Conservation (phyloP, 78 protist genomes). For the Cyanophora paradoxa region DNA sequence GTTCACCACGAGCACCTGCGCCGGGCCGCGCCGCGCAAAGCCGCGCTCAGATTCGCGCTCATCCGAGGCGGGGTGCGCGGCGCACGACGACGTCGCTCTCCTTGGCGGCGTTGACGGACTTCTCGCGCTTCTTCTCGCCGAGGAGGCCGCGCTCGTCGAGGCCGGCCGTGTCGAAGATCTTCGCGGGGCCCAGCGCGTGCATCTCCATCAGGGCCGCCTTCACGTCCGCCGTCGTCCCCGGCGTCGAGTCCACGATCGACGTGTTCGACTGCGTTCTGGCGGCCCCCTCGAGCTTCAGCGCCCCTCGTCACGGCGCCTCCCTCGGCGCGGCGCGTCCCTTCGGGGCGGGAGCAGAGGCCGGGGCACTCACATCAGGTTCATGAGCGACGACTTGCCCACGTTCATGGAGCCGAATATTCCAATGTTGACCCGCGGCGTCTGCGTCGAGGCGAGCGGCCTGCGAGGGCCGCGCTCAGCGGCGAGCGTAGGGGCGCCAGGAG, state of each 20-base stretch:
- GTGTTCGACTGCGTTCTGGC: no score
- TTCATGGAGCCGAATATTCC: constrained; percentile 30
- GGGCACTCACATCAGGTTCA: constrained; percentile 1
- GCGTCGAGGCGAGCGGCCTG: neutral
- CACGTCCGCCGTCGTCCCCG: constrained; percentile 30
- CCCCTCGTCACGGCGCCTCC: no score
- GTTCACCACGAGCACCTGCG: no score
- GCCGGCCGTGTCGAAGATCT: constrained; percentile 34
- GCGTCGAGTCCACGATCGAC: constrained; percentile 9
- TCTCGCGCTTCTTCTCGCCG: constrained; percentile 14
- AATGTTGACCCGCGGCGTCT: constrained; percentile 7
- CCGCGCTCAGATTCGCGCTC: no score
- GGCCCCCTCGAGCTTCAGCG: neutral
- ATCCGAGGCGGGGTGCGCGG: no score
- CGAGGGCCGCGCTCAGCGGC: no score
- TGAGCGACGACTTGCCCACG: constrained; percentile 18
- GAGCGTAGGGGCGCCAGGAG: no score
- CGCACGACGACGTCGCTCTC: constrained; percentile 12
- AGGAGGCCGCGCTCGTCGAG: constrained; percentile 14
- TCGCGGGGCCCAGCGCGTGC: constrained; percentile 25
- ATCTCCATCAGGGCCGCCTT: constrained; percentile 22
- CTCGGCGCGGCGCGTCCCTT: no score
- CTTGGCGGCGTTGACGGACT: neutral
- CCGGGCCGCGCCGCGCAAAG: no score
- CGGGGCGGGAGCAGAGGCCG: neutral